Evolutionary conservation across 148 eudicot genomes (phyloP).

Genomic region (Diospyros lotus): DNA sequence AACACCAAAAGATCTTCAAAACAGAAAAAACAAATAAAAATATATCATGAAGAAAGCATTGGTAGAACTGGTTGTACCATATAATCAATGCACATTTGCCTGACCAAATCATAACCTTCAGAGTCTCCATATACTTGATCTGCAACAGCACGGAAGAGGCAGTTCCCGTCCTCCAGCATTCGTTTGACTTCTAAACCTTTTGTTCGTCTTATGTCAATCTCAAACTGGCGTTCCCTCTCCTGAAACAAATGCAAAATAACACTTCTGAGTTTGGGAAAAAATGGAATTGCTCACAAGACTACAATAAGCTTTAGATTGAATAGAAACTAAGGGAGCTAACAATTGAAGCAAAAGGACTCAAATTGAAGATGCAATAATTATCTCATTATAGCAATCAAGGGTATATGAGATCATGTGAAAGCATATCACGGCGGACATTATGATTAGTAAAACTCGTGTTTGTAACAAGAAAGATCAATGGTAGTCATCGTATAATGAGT

Average conservation of each 20-base stretch:
- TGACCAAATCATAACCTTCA: constrained; percentile 78
- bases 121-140: constrained; percentile 99
- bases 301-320: background rate
- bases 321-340: background rate
- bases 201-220: constrained; percentile 73
- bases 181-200: constrained; percentile 89
- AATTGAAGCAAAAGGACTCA: background rate
- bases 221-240: constrained; percentile 96
- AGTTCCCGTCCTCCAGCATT: constrained; percentile 95
- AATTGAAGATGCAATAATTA: background rate
- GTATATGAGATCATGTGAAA: too few relatives aligned
- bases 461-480: too few relatives aligned
- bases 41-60: background rate
- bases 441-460: too few relatives aligned
- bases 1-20: background rate
- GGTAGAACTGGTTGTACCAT: constrained; percentile 51
- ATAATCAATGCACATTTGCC: constrained; percentile 99
- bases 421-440: too few relatives aligned
- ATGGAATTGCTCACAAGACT: background rate
- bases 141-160: constrained; percentile 97
- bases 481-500: too few relatives aligned
- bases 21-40: background rate
- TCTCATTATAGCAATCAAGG: too few relatives aligned
- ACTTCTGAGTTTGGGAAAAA: background rate
- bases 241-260: constrained; percentile 26